A percentile compares a stretch with the other conserved stretches of the same genome.
Evolutionary conservation across 257 asterid species (phyloP).

Genomic region (Fraxinus cuspidata): DNA sequence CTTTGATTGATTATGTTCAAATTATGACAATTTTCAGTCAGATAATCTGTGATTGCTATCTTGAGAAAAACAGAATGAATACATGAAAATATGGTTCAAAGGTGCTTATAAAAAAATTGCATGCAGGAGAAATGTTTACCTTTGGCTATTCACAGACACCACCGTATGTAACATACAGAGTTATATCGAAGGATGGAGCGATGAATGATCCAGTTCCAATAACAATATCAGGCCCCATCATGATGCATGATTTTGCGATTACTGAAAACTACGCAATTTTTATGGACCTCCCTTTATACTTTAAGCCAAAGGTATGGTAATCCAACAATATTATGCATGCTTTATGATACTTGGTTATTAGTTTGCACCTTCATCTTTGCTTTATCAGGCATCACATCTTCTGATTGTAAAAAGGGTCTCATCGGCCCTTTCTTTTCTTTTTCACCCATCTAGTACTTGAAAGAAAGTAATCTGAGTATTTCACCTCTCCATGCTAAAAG

Average conservation of each 20-base stretch:
- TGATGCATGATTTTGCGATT: constrained; percentile 99
- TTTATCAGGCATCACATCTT: background rate
- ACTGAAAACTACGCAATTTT: constrained; percentile 92
- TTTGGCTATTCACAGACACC: constrained; percentile 78
- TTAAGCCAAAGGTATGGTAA: constrained; percentile 72
- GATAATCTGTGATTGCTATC: background rate
- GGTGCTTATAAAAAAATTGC: constrained; percentile 28
- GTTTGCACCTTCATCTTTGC: background rate
- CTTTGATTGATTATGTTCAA: background rate
- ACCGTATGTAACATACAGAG: constrained; percentile 89
- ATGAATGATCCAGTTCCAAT: constrained; percentile 97
- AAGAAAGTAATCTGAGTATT: background rate
- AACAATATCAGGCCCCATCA: constrained; percentile 73
- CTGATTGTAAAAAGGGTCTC: background rate
- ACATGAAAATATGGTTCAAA: background rate
- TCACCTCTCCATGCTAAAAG: background rate
- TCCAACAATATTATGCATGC: constrained; percentile 14
- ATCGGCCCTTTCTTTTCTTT: background rate
- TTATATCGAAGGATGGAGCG: constrained; percentile 81
- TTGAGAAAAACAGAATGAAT: background rate
- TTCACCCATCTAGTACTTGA: background rate
- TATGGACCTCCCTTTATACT: constrained; percentile 88
- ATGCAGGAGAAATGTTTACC: constrained; percentile 94
- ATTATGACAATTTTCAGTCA: background rate
- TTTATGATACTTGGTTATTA: background rate